Evolutionary conservation across 805 yeast genomes (phyloP).

Genomic region (Jamesozyma lodderae): DNA sequence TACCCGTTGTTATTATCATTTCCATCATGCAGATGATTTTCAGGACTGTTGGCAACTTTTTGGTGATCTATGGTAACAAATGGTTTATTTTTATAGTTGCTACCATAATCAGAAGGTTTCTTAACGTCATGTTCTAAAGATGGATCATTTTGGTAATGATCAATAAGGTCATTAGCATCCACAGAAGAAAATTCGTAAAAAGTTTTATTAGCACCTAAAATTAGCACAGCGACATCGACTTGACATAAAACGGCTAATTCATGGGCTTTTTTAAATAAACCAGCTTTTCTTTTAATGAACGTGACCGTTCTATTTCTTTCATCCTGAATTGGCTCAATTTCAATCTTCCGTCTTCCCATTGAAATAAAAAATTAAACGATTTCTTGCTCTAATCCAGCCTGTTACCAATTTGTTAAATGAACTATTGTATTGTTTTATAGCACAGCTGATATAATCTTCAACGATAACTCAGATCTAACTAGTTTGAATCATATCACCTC

Average conservation of each 20-base stretch:
- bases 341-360: constrained; percentile 97
- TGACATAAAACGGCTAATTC: constrained; percentile 78
- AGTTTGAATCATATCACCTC: no score
- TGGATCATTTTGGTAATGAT: constrained; percentile 30
- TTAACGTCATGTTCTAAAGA: constrained; percentile 45
- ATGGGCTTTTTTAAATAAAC: constrained; percentile 63
- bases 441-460: no score
- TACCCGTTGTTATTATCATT: background rate
- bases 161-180: constrained; percentile 45
- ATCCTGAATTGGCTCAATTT: constrained; percentile 81
- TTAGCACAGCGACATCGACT: constrained; percentile 85
- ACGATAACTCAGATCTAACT: no score
- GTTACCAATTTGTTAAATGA: no score
- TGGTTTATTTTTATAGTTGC: constrained; percentile 36
- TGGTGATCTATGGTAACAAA: constrained; percentile 22
- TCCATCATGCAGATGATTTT: background rate
- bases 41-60: background rate
- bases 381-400: no score
- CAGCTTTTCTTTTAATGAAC: constrained; percentile 89
- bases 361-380: background rate
- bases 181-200: constrained; percentile 78
- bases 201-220: constrained; percentile 72
- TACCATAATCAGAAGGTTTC: constrained; percentile 56
- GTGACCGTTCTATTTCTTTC: constrained; percentile 67
- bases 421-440: no score